Conservation (phyloP, 495 filamentous ascomycete species). For the Penicillium dipodomyicola region DNA sequence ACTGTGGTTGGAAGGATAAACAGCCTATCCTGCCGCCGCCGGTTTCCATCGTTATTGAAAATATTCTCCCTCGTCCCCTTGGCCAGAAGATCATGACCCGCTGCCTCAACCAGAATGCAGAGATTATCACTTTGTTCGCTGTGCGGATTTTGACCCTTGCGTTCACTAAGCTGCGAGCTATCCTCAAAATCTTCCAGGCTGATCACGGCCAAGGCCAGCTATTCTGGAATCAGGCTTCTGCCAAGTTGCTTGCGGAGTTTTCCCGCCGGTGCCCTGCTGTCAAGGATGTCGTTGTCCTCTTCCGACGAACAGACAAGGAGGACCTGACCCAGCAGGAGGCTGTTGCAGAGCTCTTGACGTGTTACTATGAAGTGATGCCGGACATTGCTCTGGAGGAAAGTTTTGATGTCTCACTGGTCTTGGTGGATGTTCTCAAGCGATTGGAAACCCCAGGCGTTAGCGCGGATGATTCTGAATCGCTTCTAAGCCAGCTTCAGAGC, state of each 20-base stretch:
- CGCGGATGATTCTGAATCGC: slow-evolving; percentile 48
- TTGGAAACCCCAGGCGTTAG: slow-evolving; percentile 41
- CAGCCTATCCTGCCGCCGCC: slow-evolving; percentile 64
- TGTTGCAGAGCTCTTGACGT: slow-evolving; percentile 65
- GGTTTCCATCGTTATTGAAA: slow-evolving; percentile 72
- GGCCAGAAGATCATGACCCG: slow-evolving; percentile 70
- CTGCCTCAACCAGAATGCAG: slow-evolving; percentile 71
- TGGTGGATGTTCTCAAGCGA: slow-evolving; percentile 62
- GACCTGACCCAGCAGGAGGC: slow-evolving; percentile 78
- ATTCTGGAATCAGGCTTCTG: slow-evolving; percentile 64
- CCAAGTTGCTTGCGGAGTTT: slow-evolving; percentile 69
- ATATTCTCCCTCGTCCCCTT: slow-evolving; percentile 79
- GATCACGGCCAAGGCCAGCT: slow-evolving; percentile 41
- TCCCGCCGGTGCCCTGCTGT: slow-evolving; percentile 73
- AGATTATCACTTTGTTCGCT: slow-evolving; percentile 78
- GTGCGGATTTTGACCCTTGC: slow-evolving; percentile 72
- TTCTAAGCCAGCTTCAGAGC: slow-evolving; percentile 68
- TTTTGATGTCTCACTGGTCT: slow-evolving; percentile 75
- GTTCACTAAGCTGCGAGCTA: slow-evolving; percentile 69
- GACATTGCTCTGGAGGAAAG: slow-evolving; percentile 76
- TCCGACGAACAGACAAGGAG: slow-evolving; percentile 59
- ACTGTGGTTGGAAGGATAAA: slow-evolving; percentile 61
- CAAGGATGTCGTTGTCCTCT: slow-evolving; percentile 70
- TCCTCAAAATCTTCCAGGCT: slow-evolving; percentile 43
- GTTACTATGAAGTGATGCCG: slow-evolving; percentile 80